Percentiles rank a stretch among this genome's conserved stretches.
phyloP scores from a whole-genome alignment of 2,329 filamentous ascomycete species.

The Samsoniella hepiali region DNA sequence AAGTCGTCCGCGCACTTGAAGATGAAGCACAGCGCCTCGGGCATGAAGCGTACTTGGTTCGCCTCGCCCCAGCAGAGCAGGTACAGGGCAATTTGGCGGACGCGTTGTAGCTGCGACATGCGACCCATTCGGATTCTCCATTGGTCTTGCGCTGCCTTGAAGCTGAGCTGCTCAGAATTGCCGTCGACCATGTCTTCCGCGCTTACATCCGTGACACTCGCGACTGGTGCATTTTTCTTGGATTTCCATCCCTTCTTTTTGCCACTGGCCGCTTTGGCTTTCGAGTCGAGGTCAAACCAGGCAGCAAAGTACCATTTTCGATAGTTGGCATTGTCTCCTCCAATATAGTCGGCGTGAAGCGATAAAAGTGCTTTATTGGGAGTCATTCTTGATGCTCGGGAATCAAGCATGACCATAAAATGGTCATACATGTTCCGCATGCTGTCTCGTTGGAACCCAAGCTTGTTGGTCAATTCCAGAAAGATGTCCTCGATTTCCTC shows the following conservation, averaged over 20 bases:
- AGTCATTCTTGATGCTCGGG: constrained; percentile 94
- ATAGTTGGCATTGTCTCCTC: constrained; percentile 97
- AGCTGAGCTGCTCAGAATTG: constrained; percentile 53
- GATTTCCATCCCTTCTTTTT: constrained; percentile 69
- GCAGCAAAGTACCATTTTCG: constrained; percentile 99
- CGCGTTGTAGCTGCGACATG: constrained; percentile 96
- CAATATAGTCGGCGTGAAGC: constrained; percentile 95
- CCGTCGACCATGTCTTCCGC: constrained; percentile 68
- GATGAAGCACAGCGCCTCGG: constrained; percentile 93
- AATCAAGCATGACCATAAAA: constrained; percentile 93
- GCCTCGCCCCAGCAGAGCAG: constrained; percentile 97
- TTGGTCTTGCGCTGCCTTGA: constrained; percentile 93
- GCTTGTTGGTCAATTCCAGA: constrained; percentile 88
- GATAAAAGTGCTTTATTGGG: constrained; percentile 95
- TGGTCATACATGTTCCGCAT: constrained; percentile 99
- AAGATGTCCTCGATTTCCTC: constrained; percentile 99
- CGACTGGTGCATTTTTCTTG: constrained; percentile 26
- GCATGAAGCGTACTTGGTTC: constrained; percentile 97
- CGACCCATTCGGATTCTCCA: constrained; percentile 99
- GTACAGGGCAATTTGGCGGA: constrained; percentile 87
- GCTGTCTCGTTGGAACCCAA: constrained; percentile 98
- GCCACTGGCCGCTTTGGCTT: constrained; percentile 63
- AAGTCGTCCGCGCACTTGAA: constrained; percentile 99
- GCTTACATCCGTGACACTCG: constrained; percentile 52
- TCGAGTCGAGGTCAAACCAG: constrained; percentile 84